Conservation (phyloP, 2,329 filamentous ascomycete species). For the Epicoccum nigrum region DNA sequence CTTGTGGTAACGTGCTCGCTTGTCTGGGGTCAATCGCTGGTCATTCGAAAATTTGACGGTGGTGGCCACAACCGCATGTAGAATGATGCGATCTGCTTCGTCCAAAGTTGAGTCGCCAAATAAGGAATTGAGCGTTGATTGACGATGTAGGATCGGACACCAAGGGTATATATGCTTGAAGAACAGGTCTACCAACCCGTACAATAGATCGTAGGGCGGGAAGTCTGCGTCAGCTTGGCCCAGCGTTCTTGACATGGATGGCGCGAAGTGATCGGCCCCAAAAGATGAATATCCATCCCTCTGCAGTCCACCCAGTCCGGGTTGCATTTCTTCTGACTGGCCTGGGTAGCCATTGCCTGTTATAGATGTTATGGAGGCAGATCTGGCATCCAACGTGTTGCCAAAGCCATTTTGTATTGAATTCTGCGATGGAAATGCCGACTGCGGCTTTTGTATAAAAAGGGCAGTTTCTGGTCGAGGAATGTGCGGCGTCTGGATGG, state of each 20-base stretch:
- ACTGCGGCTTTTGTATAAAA: slow-evolving; percentile 53
- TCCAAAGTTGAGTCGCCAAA: slow-evolving; percentile 75
- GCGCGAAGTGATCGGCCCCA: slow-evolving; percentile 38
- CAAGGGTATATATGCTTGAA: slow-evolving; percentile 70
- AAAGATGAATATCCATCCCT: slow-evolving; percentile 40
- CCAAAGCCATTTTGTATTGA: slow-evolving; percentile 41
- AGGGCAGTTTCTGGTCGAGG: slow-evolving; percentile 53
- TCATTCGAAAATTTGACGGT: slow-evolving; percentile 85
- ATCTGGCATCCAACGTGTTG: slow-evolving; percentile 44
- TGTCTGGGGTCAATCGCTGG: slow-evolving; percentile 72
- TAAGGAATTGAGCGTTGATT: slow-evolving; percentile 78
- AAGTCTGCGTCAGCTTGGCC: slow-evolving; percentile 53
- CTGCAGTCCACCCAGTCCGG: slow-evolving; percentile 29
- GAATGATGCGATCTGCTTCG: slow-evolving; percentile 79
- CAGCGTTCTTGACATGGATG: slow-evolving; percentile 35
- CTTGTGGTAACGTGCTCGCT: slow-evolving; percentile 75
- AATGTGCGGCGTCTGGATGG: slow-evolving; percentile 50
- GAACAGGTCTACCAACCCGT: slow-evolving; percentile 65
- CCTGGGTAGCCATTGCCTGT: slow-evolving; percentile 38
- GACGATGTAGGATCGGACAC: slow-evolving; percentile 88
- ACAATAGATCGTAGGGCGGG: slow-evolving; percentile 65
- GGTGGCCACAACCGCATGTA: slow-evolving; percentile 89
- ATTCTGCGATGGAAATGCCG: slow-evolving; percentile 41
- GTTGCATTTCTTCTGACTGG: slow-evolving; percentile 34
- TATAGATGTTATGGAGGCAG: slow-evolving; percentile 29